phyloP scores from a whole-genome alignment of 2,329 filamentous ascomycete genomes.

The Blastomyces parvus region DNA sequence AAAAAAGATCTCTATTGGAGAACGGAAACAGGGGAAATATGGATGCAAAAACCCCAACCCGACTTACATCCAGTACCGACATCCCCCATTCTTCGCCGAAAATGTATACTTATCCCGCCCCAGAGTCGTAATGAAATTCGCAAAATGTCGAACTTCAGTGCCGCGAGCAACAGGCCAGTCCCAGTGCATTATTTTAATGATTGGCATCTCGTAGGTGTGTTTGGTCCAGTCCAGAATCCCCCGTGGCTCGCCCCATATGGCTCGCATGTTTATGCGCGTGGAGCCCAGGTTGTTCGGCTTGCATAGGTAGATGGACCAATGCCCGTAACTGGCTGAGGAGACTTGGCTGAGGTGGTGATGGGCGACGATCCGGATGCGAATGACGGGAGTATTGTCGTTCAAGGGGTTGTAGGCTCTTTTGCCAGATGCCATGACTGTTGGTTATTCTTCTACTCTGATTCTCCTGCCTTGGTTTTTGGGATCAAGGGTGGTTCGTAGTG shows the following conservation, averaged over 20 bases:
- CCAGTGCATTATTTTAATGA: background rate
- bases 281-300: background rate
- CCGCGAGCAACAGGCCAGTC: background rate
- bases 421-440: background rate
- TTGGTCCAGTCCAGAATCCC: background rate
- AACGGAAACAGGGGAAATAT: background rate
- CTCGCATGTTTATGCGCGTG: slow-evolving; percentile 5
- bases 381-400: background rate
- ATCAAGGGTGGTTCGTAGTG: background rate
- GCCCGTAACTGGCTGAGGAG: background rate
- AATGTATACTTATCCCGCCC: background rate
- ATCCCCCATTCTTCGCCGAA: background rate
- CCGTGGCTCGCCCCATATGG: background rate
- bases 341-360: background rate
- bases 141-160: background rate
- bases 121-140: background rate
- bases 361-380: background rate
- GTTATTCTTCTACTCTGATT: background rate
- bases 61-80: background rate
- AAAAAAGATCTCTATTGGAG: background rate
- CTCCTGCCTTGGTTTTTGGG: background rate
- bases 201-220: background rate
- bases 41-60: background rate
- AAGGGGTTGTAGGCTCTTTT: background rate
- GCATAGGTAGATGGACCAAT: slow-evolving; percentile 4